Conservation (phyloP, 2,329 filamentous ascomycete species). For the Cladosporium sp. region DNA sequence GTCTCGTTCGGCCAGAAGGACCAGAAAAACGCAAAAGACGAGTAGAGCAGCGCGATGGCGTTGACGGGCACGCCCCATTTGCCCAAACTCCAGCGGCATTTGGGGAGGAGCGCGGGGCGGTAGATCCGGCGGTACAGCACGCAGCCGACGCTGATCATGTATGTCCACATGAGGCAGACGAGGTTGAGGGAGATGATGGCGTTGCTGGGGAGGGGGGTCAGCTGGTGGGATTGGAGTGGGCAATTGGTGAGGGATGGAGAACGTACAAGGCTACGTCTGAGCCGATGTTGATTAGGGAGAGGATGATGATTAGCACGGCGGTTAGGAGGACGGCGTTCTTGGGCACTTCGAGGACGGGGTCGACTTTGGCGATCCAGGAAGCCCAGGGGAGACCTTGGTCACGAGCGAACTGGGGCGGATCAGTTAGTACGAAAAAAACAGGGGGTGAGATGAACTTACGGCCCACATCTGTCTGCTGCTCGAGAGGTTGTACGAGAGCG, state of each 20-base stretch:
- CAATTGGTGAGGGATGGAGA: conserved; percentile 10
- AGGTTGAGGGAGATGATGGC: conserved; percentile 38
- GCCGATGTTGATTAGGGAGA: conserved; percentile 27
- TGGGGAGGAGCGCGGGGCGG: conserved; percentile 34
- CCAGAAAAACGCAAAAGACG: conserved; percentile 38
- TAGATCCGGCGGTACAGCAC: conserved; percentile 37
- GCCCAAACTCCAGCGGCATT: conserved; percentile 37
- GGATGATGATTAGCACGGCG: conserved; percentile 20
- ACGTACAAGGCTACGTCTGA: conserved; percentile 30
- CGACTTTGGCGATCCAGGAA: conserved; percentile 21
- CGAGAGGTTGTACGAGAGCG: conserved; percentile 16
- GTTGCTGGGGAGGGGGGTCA: too few species aligned
- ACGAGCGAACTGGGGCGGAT: conserved; percentile 30
- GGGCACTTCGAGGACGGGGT: conserved; percentile 24
- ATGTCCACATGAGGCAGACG: conserved; percentile 38
- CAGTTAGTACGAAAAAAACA: conserved; percentile 21
- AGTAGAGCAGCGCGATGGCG: conserved; percentile 33
- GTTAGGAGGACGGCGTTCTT: conserved; percentile 24
- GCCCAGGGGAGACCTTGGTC: conserved; percentile 26
- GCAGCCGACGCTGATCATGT: conserved; percentile 38
- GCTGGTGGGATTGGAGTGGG: conserved; percentile 1
- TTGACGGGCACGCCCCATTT: conserved; percentile 37
- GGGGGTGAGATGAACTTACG: conserved; percentile 38
- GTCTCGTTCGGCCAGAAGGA: conserved; percentile 36
- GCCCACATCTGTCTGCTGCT: conserved; percentile 8